Base-by-base conservation (phyloP, 768 basidiomycete species). In the Mycena amicta region DNA sequence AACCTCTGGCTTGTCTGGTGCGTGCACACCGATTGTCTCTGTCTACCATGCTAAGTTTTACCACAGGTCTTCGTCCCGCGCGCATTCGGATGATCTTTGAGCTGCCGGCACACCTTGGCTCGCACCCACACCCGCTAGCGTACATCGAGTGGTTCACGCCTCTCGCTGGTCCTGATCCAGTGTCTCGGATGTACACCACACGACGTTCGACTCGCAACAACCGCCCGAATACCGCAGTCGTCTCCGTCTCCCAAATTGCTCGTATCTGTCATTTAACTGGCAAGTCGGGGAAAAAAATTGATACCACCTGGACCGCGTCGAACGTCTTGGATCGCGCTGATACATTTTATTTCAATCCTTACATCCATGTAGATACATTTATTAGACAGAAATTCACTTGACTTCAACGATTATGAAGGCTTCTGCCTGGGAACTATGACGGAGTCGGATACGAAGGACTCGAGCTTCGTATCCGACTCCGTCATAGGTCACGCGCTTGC, bases 261-360 rank as follows among this genome's bases (percentile, higher is more conserved):
- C 66, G 67, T 8, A 59, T 53, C 27, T 70, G 69, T 40, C 71
- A 72, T 54, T 54, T 72, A 6, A 55, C 66, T n/a, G 71, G 65
- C 0, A 55, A 57, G 22, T 62, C 29, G 63, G 57, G 57, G 0
- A 16, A 5, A 4, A 20, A n/a, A 5, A 46, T 60, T 27, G 49
- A 60, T 40, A 37, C 29, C 3, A 55, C 26, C 39, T 62, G 61
- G 61, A 54, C 52, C 8, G 49, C 52, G 1, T 28, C 18, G 5
- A 57, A 56, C 26, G 60, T 61, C n/a, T 40, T 61, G 8, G 52
- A 61, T 20, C 6, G 28, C 12, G 50, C 56, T 2, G 3, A 27
- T 16, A 57, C 52, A 23, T 61, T 61, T 25, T 61, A 47, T 57
- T 20, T 61, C 20, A 61, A 61, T 50, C 55, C 60, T 0, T 61